Conservation (phyloP, 2,329 filamentous ascomycete genomes). For the Fusarium sacchari region DNA sequence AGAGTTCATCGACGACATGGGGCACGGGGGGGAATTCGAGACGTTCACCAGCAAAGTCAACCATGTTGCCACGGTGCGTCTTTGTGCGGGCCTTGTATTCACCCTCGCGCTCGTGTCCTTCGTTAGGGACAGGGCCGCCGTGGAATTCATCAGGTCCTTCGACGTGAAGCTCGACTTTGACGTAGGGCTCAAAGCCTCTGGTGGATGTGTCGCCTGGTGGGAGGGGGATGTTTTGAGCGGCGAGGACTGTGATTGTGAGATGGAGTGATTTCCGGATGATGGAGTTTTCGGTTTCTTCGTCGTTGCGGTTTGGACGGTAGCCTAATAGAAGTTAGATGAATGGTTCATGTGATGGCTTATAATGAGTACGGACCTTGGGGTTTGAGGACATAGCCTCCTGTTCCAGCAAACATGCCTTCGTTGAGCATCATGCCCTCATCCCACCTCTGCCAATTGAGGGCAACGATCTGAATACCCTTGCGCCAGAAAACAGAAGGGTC, state of each 20-base stretch:
- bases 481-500: slow-evolving; percentile 89
- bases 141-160: slow-evolving; percentile 67
- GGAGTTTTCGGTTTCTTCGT: slow-evolving; percentile 37
- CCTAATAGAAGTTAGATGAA: slow-evolving; percentile 35
- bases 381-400: slow-evolving; percentile 87
- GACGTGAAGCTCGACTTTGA: slow-evolving; percentile 86
- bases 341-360: background rate
- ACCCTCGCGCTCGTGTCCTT: slow-evolving; percentile 53
- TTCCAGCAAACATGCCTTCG: slow-evolving; percentile 87
- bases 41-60: slow-evolving; percentile 69
- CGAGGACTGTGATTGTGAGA: slow-evolving; percentile 77
- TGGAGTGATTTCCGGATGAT: slow-evolving; percentile 69
- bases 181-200: slow-evolving; percentile 77
- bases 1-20: slow-evolving; percentile 73
- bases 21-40: slow-evolving; percentile 66
- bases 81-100: slow-evolving; percentile 69
- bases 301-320: slow-evolving; percentile 44
- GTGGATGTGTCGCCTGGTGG: slow-evolving; percentile 62
- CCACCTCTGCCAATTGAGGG: slow-evolving; percentile 91
- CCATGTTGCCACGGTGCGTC: slow-evolving; percentile 66
- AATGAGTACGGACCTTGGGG: slow-evolving; percentile 65
- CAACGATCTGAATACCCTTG: slow-evolving; percentile 88
- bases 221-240: slow-evolving; percentile 79
- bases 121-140: slow-evolving; percentile 51
- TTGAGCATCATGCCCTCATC: slow-evolving; percentile 97